Base-by-base conservation (phyloP, 495 filamentous ascomycete species). In the Polyplosphaeria fusca region DNA sequence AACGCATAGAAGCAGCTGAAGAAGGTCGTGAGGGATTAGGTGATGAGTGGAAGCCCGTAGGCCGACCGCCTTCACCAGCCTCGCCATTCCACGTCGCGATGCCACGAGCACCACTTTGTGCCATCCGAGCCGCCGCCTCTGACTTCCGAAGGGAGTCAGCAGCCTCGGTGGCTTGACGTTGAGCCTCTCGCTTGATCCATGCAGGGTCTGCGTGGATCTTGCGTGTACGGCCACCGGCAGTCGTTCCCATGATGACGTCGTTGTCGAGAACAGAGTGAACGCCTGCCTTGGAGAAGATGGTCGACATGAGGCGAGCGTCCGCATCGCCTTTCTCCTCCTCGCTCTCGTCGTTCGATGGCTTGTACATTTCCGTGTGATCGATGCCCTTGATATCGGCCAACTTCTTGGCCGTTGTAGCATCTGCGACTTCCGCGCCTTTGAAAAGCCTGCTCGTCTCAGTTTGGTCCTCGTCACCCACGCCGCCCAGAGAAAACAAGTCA, bases 81-180 rank as follows among this genome's bases (percentile, higher is more conserved):
- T 82, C 77, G 9, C 93, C 93, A 0, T 93, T 98, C 93, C 93
- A 98, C 1, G 93, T 97, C 13, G 92, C 87, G 0, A 86, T 87
- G 32, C 92, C 93, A n/a, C n/a, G n/a, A n/a, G n/a, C n/a, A n/a
- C n/a, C n/a, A 43, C 92, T 83, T 0, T 86, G 86, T 0, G 89
- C 76, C 2, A 74, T 78, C 19, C 81, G 78, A 1, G 90, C 89
- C 9, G 79, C 76, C 70, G 90, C 82, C 30, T 81, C 82, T 22
- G 89, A 86, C 41, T 81, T 81, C 25, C 83, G 82, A 2, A 98
- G 82, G 57, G 84, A 81, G 32, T 77, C 76, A 0, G 87, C 86
- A 0, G 91, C 91, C 67, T 86, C 75, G 1, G 83, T 81, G n/a
- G 91, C 91, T 12, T 91, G 81, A 12, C 79, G 78, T 58, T 81